Percentiles rank a stretch among this genome's conserved stretches.
These are phyloP conservation scores for Aeschynomene evenia DNA, from an alignment of 306 rosid genomes.

Conservation along the genomic window DNA sequence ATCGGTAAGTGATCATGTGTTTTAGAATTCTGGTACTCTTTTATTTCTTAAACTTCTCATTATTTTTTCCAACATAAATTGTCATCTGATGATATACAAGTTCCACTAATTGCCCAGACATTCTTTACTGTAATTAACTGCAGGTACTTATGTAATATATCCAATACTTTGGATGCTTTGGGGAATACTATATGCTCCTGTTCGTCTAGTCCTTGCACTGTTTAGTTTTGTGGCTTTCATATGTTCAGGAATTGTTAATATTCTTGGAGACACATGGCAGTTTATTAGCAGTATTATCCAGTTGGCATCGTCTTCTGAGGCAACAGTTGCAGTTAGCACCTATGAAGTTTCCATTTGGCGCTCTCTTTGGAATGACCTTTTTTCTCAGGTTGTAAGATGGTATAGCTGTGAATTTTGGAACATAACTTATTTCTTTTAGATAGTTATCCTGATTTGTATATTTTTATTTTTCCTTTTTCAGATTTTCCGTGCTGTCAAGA, in stretches of 20 bases:
- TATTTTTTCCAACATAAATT: conserved; percentile 13
- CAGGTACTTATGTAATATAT: conserved; percentile 63
- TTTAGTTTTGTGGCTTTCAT: conserved; percentile 48
- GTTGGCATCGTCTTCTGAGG: conserved; percentile 75
- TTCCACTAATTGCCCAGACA: conserved; percentile 19
- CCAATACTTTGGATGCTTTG: conserved; percentile 69
- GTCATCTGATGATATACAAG: neutral
- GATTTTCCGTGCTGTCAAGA: conserved; percentile 88
- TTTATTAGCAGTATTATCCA: conserved; percentile 53
- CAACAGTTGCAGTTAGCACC: conserved; percentile 56
- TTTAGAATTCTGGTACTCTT: conserved; percentile 17
- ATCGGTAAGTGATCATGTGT: conserved; percentile 60
- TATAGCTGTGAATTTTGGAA: conserved; percentile 6
- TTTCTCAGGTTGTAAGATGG: conserved; percentile 66
- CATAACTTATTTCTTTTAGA: conserved; percentile 1
- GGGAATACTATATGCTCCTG: conserved; percentile 72
- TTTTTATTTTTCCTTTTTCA: conserved; percentile 36
- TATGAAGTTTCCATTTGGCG: conserved; percentile 83
- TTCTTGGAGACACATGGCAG: conserved; percentile 52
- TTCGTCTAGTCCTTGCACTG: conserved; percentile 50
- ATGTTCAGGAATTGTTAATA: conserved; percentile 33
- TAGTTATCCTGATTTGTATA: conserved; percentile 26
- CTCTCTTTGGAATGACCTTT: conserved; percentile 90
- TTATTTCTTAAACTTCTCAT: conserved; percentile 1
- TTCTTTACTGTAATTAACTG: conserved; percentile 34